A percentile compares a stretch with the other conserved stretches of the same genome.
Evolutionary conservation across 768 basidiomycete species (phyloP).

Genomic region (Kwoniella sp.): DNA sequence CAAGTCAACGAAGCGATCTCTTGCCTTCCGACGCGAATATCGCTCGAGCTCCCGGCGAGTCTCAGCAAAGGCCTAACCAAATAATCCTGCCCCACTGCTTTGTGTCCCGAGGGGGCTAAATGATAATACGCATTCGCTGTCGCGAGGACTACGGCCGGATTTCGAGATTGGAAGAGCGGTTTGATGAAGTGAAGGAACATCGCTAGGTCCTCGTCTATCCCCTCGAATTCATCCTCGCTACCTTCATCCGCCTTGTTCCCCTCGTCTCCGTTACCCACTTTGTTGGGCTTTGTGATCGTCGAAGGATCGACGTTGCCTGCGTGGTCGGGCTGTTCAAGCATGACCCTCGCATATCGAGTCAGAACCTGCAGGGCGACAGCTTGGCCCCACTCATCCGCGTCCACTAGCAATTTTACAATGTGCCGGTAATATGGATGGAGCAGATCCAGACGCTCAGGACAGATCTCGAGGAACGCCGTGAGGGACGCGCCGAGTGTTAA

Average conservation of each 20-base stretch:
- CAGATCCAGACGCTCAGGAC: constrained; percentile 81
- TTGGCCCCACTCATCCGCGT: constrained; percentile 98
- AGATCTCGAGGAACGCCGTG: constrained; percentile 82
- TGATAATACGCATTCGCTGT: constrained; percentile 75
- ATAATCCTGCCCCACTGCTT: constrained; percentile 56
- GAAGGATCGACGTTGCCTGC: constrained; percentile 60
- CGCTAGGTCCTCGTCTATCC: constrained; percentile 70
- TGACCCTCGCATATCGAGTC: constrained; percentile 76
- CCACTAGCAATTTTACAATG: constrained; percentile 77
- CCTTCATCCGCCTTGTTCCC: constrained; percentile 49
- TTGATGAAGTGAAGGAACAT: constrained; percentile 72
- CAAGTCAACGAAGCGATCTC: constrained; percentile 77
- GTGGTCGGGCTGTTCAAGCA: constrained; percentile 63
- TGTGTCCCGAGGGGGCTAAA: constrained; percentile 60
- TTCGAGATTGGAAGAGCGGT: constrained; percentile 80
- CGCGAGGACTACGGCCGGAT: constrained; percentile 83
- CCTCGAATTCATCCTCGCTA: constrained; percentile 62
- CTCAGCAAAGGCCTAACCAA: constrained; percentile 74
- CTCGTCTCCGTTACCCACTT: constrained; percentile 42
- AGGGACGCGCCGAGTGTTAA: constrained; percentile 84
- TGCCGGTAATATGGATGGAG: constrained; percentile 86
- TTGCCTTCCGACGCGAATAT: constrained; percentile 39
- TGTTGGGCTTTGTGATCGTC: background rate
- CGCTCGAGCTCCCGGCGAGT: constrained; percentile 64
- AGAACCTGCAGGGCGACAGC: constrained; percentile 76